phyloP scores from a whole-genome alignment of 208 protist genomes.

The Polymyxa betae region DNA sequence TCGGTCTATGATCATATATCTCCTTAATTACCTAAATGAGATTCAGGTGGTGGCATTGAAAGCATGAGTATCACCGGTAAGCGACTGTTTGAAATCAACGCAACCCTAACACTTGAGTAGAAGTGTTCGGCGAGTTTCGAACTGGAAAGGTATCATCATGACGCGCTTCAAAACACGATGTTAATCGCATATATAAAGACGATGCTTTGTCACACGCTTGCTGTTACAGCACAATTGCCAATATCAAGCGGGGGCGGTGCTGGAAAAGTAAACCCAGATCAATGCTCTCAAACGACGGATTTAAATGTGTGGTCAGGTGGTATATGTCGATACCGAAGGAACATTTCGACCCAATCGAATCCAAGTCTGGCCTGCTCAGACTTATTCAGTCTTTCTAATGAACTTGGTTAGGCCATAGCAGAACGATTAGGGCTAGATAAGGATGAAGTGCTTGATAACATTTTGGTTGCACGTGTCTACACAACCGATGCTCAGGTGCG shows the following conservation, averaged over 20 bases:
- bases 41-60: conserved; percentile 43
- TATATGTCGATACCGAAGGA: conserved; percentile 97
- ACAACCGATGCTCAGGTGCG: conserved; percentile 78
- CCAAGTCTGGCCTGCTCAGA: conserved; percentile 7
- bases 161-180: background rate
- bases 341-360: conserved; percentile 96
- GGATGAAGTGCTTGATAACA: conserved; percentile 90
- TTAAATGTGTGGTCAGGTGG: conserved; percentile 79
- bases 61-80: background rate
- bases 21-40: too few species aligned
- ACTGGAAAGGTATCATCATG: conserved; percentile 84
- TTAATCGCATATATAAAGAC: background rate
- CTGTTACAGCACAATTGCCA: conserved; percentile 93
- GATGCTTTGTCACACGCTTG: conserved; percentile 90
- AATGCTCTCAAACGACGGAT: conserved; percentile 3
- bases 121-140: conserved; percentile 83
- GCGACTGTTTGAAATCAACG: conserved; percentile 88
- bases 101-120: conserved; percentile 79
- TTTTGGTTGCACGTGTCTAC: conserved; percentile 92
- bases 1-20: too few species aligned
- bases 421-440: conserved; percentile 88
- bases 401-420: background rate
- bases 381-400: background rate
- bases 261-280: conserved; percentile 68
- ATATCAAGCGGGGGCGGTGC: conserved; percentile 76